These are phyloP conservation scores for Sesbania bispinosa DNA, from an alignment of 306 rosid species.

Conservation along the genomic window DNA sequence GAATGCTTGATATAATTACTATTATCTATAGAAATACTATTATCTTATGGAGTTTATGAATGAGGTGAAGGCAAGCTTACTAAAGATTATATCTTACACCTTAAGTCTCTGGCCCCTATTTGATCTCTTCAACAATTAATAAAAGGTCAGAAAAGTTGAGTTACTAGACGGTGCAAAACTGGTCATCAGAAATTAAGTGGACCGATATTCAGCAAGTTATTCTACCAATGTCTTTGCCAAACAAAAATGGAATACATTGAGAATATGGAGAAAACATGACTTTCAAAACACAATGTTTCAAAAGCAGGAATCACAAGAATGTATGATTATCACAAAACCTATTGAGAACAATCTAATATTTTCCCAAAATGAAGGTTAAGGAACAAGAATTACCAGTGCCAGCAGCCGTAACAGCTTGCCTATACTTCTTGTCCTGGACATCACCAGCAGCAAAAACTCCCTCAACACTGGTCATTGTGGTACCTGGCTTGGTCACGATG, in stretches of 20 bases:
- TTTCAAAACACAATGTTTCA: not conserved
- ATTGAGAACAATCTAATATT: not conserved
- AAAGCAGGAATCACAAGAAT: conserved; percentile 1
- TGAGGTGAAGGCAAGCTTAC: not conserved
- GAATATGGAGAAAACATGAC: not conserved
- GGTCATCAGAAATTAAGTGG: not conserved
- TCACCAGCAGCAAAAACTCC: conserved; percentile 96
- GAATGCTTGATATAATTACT: too few species aligned
- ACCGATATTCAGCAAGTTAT: not conserved
- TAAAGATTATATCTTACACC: not conserved
- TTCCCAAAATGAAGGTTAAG: not conserved
- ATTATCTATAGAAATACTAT: not conserved
- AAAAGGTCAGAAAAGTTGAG: not conserved
- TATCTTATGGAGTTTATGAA: not conserved
- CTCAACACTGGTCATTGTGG: conserved; percentile 60
- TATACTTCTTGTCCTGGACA: conserved; percentile 92
- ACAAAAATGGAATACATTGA: not conserved
- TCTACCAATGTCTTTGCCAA: not conserved
- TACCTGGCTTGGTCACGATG: conserved; percentile 64
- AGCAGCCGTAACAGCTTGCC: conserved; percentile 94
- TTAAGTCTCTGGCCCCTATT: not conserved
- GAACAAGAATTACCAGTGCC: conserved; percentile 56
- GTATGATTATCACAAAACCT: not conserved
- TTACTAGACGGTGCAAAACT: not conserved
- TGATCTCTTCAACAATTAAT: not conserved